Evolutionary conservation across 192 early-diverging fungal genomes (phyloP).

Genomic region (Spizellomyces punctatus): DNA sequence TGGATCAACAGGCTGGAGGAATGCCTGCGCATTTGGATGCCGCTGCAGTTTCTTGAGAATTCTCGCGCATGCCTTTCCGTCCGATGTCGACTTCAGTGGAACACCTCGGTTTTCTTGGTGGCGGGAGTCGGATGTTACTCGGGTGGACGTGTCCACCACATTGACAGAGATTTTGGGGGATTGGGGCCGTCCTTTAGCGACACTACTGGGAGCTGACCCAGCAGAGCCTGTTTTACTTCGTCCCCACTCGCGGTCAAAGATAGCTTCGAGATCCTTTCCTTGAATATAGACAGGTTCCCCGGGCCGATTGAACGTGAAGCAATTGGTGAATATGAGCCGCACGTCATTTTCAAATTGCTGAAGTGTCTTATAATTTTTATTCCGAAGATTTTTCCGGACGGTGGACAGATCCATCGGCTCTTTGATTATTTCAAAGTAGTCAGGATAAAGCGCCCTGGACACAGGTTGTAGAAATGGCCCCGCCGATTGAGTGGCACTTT

Average conservation of each 20-base stretch:
- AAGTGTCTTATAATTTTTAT: constrained; percentile 55
- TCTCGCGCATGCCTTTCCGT: constrained; percentile 13
- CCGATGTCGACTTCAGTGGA: background rate
- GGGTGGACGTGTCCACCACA: no score
- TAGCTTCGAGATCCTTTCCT: constrained; percentile 55
- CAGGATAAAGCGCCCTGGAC: constrained; percentile 45
- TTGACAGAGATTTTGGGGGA: no score
- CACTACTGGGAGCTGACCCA: background rate
- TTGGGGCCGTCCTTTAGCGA: background rate
- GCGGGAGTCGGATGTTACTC: no score
- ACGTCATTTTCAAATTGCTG: constrained; percentile 71
- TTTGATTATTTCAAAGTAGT: constrained; percentile 84
- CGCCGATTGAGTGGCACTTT: constrained; percentile 11
- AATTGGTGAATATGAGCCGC: constrained; percentile 60
- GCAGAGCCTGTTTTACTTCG: constrained; percentile 1
- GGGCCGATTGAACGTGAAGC: constrained; percentile 68
- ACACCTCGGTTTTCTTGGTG: background rate
- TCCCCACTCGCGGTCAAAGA: constrained; percentile 70
- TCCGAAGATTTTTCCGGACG: constrained; percentile 68
- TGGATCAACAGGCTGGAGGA: constrained; percentile 64
- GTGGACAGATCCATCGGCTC: constrained; percentile 89
- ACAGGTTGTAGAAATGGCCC: constrained; percentile 43
- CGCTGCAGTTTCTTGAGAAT: constrained; percentile 8
- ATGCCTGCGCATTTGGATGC: constrained; percentile 4
- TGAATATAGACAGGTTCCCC: constrained; percentile 66